Evolutionary conservation across 345 rosid genomes (phyloP).

Genomic region (Angophora floribunda): DNA sequence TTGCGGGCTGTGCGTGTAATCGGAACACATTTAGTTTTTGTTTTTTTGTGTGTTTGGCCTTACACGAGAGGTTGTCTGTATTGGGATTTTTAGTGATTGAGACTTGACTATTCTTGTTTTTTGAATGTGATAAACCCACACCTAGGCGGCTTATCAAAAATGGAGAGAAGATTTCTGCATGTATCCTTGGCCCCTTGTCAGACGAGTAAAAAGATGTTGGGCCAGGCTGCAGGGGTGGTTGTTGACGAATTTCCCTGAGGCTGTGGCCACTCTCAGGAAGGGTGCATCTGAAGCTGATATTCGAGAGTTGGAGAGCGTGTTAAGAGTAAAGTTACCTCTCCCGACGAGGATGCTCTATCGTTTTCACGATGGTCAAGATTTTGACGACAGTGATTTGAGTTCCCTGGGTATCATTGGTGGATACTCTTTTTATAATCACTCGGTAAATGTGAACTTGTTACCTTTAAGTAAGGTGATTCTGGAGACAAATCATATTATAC

Average conservation of each 20-base stretch:
- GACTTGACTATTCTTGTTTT: neutral
- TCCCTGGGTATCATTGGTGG: constrained; percentile 76
- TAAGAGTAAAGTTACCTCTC: constrained; percentile 63
- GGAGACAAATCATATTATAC: constrained; percentile 21
- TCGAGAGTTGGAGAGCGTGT: constrained; percentile 27
- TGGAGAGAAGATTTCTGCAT: constrained; percentile 70
- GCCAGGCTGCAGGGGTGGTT: constrained; percentile 61
- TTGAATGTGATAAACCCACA: neutral
- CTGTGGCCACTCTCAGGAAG: constrained; percentile 46
- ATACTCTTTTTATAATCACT: constrained; percentile 33
- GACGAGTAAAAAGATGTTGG: constrained; percentile 68
- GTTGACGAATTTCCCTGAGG: constrained; percentile 58
- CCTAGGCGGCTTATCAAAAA: constrained; percentile 43
- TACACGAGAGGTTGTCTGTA: neutral
- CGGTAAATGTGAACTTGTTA: constrained; percentile 62
- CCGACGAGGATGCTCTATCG: constrained; percentile 78
- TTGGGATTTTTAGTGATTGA: neutral
- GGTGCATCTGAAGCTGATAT: constrained; percentile 76
- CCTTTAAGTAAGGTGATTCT: constrained; percentile 40
- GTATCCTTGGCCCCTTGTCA: constrained; percentile 84
- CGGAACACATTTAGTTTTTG: neutral
- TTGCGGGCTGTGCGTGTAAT: neutral
- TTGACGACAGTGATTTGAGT: neutral
- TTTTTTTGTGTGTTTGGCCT: neutral
- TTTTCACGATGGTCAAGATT: constrained; percentile 72